phyloP scores from a whole-genome alignment of 306 rosid species.

The Prinsepia uniflora region DNA sequence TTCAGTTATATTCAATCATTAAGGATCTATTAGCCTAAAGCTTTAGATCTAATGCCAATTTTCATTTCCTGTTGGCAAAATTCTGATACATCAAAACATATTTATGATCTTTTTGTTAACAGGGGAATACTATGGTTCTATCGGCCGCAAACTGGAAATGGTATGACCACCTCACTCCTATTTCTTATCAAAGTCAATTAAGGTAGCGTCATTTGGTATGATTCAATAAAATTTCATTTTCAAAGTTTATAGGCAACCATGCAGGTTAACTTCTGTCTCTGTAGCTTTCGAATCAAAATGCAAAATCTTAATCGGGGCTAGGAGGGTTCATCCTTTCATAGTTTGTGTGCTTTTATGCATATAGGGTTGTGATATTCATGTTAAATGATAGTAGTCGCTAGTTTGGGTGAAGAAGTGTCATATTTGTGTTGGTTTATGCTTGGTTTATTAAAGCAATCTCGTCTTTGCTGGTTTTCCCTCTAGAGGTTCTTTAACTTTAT shows the following conservation, averaged over 20 bases:
- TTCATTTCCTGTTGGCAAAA: slow-evolving; percentile 3
- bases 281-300: background rate
- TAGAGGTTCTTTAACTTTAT: background rate
- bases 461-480: background rate
- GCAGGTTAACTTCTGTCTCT: background rate
- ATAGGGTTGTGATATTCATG: background rate
- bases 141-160: slow-evolving; percentile 53
- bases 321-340: background rate
- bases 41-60: background rate
- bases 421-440: background rate
- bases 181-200: slow-evolving; percentile 6
- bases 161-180: slow-evolving; percentile 29
- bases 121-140: slow-evolving; percentile 56
- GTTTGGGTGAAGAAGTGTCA: background rate
- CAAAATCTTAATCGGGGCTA: background rate
- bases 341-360: background rate
- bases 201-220: background rate
- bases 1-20: background rate
- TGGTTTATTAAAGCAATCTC: background rate
- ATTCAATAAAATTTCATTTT: background rate
- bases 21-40: background rate
- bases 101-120: slow-evolving; percentile 22
- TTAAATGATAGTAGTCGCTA: background rate
- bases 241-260: background rate
- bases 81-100: background rate